Base-by-base conservation (phyloP, 164 flowering plant species). In the Vitis rotundifolia region DNA sequence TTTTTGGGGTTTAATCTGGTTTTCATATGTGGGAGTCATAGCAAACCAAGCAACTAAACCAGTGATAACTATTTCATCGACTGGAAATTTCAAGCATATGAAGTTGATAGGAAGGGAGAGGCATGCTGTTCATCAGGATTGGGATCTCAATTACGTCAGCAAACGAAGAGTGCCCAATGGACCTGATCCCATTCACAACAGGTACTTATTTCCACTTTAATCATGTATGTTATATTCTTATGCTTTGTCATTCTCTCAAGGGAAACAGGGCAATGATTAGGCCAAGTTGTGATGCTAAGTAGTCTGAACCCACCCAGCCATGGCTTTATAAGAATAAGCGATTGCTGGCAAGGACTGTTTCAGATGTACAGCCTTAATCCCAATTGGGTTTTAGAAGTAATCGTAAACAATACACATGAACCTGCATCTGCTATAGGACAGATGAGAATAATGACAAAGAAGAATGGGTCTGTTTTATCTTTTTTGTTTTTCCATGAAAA, bases 161-260 rank as follows among this genome's bases (percentile, higher is more conserved):
- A 86, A 79, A 73, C 74, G 90, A 79, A 75, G 84, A 80, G 86
- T 86, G 3, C 90, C 90, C 10, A 81, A 72, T 63, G 90, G 85
- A 66, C 85, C 90, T 61, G 86, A 86, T 78, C 90, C 90, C 11
- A 84, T 86, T 50, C 90, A 86, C 73, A 86, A 86, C 88, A 84
- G 88, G 90, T 86, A 79, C 60, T 7, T 66, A 49, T 55, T 63
- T 26, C 26, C 19, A 44, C 19, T 29, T 62, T 16, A 4, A 61
- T 51, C 26, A 14, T 16, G 59, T 59, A 60, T 19, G 49, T 55
- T 31, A 26, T 75, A 50, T 59, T 63, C 44, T 10, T 0, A 8
- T n/a, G 28, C 28, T 12, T 22, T 59, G 15, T 0, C 5, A 5
- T 22, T 1, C 26, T 22, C 26, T 22, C 26, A 22, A 22, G 26